phyloP scores from a whole-genome alignment of 345 rosid species.

The Stellera chamaejasme region DNA sequence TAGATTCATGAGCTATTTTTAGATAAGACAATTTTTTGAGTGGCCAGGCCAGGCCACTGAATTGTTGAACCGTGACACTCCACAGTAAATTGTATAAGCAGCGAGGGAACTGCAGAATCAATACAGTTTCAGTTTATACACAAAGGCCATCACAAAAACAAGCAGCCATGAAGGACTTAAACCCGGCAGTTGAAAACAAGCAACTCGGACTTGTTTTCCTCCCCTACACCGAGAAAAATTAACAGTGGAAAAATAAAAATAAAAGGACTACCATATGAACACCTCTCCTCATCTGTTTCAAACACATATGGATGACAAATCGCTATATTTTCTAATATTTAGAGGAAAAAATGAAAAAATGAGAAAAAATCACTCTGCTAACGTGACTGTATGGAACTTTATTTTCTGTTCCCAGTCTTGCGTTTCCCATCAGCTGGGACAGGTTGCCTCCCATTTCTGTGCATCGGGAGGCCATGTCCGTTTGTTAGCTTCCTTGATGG shows the following conservation, averaged over 20 bases:
- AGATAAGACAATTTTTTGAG: too few species aligned
- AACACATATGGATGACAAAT: slow-evolving; percentile 11
- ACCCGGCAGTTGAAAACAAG: slow-evolving; percentile 20
- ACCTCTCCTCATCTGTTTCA: slow-evolving; percentile 16
- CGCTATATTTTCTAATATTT: too few species aligned
- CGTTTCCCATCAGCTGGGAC: slow-evolving; percentile 53
- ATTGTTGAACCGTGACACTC: too few species aligned
- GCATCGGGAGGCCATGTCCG: slow-evolving; percentile 31
- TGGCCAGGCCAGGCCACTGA: too few species aligned
- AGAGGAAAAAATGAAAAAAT: slow-evolving; percentile 11
- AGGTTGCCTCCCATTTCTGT: slow-evolving; percentile 46
- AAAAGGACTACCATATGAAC: slow-evolving; percentile 8
- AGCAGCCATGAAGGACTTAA: slow-evolving; percentile 15
- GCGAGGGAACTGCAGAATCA: too few species aligned
- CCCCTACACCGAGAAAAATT: slow-evolving; percentile 21
- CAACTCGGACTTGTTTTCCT: slow-evolving; percentile 45
- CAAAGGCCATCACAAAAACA: slow-evolving; percentile 16
- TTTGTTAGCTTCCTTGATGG: slow-evolving; percentile 51
- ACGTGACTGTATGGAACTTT: slow-evolving; percentile 24
- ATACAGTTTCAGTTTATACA: neutral
- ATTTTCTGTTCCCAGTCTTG: slow-evolving; percentile 49
- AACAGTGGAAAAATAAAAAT: slow-evolving; percentile 16
- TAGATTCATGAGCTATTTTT: too few species aligned
- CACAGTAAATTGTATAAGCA: too few species aligned
- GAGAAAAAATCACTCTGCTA: slow-evolving; percentile 23